Base-by-base conservation (phyloP, 768 basidiomycete species). In the Termitomyces sp. region DNA sequence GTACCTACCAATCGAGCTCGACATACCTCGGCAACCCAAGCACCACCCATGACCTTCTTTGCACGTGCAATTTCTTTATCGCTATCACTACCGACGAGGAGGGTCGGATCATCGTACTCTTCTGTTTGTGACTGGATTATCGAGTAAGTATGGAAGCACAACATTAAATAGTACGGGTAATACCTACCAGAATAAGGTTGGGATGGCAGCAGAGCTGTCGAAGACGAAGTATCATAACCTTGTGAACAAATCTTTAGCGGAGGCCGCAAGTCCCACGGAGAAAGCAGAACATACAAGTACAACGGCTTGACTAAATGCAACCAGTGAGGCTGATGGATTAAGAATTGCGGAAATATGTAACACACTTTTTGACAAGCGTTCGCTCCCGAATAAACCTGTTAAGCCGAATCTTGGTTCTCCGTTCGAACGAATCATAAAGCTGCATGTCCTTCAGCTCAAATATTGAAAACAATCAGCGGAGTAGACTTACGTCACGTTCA, bases 191-290 rank as follows among this genome's bases (percentile, higher is more conserved):
- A 44, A 89, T 84, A 5, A 92, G 80, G 65, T 85, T 75, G 0
- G 89, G 89, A 67, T 90, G 89, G 62, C 83, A 82, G 66, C 87
- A 89, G 0, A 91, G 72, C 65, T 91, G 90, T 5, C 89, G 79
- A 42, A 93, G 73, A 6, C 90, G 85, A 36, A 92, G 76, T 20
- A 93, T 87, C 81, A 92, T 78, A 24, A 89, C 84, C 77, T 87
- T 64, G 15, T 41, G 41, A 18, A 44, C 6, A 24, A 8, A 39
- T 33, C 31, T 18, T 55, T 44, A 54, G 15, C 44, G 58, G 42
- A 30, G 4, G n/a, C 27, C 18, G 1, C 11, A 31, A 41, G 18
- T n/a, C 22, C 34, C 1, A 39, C 46, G 41, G 44, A 13, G 56
- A 36, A n/a, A 30, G 42, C 8, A 4, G 12, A 36, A 60, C 69